Conservation (phyloP, 176 grass and related monocot genomes). For the Sorghum bicolor region DNA sequence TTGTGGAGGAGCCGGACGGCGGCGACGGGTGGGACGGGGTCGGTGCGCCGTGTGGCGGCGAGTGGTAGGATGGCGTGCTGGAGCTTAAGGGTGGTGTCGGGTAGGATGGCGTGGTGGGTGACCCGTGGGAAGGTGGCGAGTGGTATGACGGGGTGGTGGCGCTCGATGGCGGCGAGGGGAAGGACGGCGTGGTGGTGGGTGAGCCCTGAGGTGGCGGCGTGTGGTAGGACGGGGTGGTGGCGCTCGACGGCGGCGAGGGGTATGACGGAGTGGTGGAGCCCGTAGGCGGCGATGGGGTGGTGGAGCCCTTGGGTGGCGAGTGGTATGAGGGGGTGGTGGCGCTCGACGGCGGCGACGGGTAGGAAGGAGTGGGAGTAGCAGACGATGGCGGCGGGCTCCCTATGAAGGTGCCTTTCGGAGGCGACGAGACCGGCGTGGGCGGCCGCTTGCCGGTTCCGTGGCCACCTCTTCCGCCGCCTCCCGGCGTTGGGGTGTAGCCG, state of each 20-base stretch:
- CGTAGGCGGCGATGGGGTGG: neutral
- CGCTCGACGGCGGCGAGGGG: neutral
- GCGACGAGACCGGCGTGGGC: neutral
- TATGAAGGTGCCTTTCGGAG: neutral
- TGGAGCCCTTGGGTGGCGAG: neutral
- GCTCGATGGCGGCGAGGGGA: conserved; percentile 6
- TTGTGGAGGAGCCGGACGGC: neutral
- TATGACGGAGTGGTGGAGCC: neutral
- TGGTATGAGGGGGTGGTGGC: neutral
- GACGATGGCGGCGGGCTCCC: neutral
- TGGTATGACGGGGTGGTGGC: conserved; percentile 28
- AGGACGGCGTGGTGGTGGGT: neutral
- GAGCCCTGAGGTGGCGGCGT: neutral
- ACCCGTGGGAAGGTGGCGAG: conserved; percentile 13
- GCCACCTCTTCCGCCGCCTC: neutral
- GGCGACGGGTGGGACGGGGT: neutral
- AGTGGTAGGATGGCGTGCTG: conserved; percentile 7
- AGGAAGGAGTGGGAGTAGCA: neutral
- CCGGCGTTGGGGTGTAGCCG: conserved; percentile 25
- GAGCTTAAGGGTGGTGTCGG: neutral
- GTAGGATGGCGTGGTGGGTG: neutral
- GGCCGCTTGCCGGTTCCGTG: neutral
- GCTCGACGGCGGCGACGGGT: conserved; percentile 17
- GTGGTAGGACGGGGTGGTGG: conserved; percentile 5
- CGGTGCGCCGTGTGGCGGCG: conserved; percentile 9